Evolutionary conservation across 2,329 filamentous ascomycete species (phyloP), one percentile per base, ranked within the genome.

Genomic region (Colletotrichum salicis): DNA sequence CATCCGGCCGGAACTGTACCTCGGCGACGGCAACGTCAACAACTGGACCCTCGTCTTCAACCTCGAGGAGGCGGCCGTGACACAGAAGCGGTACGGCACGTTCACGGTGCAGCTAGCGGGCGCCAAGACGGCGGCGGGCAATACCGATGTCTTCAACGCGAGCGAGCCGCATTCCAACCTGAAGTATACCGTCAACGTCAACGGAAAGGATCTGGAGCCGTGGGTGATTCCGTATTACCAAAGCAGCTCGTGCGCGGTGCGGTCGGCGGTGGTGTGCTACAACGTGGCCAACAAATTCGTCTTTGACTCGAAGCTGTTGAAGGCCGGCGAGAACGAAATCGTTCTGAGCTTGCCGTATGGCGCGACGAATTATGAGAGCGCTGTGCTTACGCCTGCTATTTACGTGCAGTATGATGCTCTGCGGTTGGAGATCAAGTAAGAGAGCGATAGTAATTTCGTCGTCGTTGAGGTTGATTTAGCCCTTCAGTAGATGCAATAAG

Each of bases 361-460:
- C 57, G 88, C 85, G 3, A 90, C 86, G 10, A 82, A 90, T 75
- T 86, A 86, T 31, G 87, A 90, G 79, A 86, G 84, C 37, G 88
- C 89, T 0, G 56, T 90, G 5, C 75, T 90, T 54, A 84, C 88
- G 0, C 79, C 79, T 66, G 84, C 83, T 1, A 82, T 88, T 0
- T 91, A 91, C 78, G 85, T 91, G 10, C 88, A 91, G 80, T 91
- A 91, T 74, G 89, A 91, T 79, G 88, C 89, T 5, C 75, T 91
- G 78, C 81, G 89, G 66, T 74, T 91, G 64, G 89, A 91, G 76
- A 76, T 91, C 31, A 77, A 78, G 66, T 86, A 80, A 75, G 27
- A 19, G 8, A 7, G 15, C 6, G 15, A 19, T 51, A 19, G 15
- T 51, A 19, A 41, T 1, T 3, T 13, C 27, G 24, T 55, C 27